Evolutionary conservation across 2,329 filamentous ascomycete genomes (phyloP).

Genomic region (Rhytidhysteron rufulum): DNA sequence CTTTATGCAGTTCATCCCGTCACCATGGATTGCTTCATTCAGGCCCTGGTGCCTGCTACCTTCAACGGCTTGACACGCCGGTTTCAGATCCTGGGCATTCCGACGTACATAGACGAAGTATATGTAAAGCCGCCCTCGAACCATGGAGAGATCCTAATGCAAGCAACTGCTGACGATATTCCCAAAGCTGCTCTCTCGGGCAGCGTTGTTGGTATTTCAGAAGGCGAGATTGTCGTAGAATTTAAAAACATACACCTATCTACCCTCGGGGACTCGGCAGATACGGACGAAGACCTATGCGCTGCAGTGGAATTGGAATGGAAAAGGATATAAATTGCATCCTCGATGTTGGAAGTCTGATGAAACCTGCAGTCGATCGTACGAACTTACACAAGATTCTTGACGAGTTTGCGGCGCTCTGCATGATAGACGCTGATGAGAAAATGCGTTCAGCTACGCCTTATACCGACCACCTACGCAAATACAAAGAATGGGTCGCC

Average conservation of each 20-base stretch:
- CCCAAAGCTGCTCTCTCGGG: not conserved
- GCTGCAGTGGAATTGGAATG: constrained; percentile 3
- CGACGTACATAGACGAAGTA: constrained; percentile 2
- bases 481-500: no score
- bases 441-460: no score
- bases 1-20: constrained; percentile 5
- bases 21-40: constrained; percentile 3
- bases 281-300: not conserved
- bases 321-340: constrained; percentile 5
- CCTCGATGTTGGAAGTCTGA: not conserved
- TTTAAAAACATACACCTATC: no score
- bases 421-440: not conserved
- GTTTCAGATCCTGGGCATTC: not conserved
- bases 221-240: no score
- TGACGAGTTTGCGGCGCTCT: constrained; percentile 2
- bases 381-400: not conserved
- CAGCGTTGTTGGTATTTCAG: no score
- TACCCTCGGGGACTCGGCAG: not conserved
- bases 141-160: no score
- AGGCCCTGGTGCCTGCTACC: constrained; percentile 3
- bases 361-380: not conserved
- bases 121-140: no score
- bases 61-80: not conserved
- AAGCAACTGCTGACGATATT: not conserved
- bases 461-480: no score